Evolutionary conservation across 495 filamentous ascomycete species (phyloP).

Genomic region (Cercophora newfieldiana): DNA sequence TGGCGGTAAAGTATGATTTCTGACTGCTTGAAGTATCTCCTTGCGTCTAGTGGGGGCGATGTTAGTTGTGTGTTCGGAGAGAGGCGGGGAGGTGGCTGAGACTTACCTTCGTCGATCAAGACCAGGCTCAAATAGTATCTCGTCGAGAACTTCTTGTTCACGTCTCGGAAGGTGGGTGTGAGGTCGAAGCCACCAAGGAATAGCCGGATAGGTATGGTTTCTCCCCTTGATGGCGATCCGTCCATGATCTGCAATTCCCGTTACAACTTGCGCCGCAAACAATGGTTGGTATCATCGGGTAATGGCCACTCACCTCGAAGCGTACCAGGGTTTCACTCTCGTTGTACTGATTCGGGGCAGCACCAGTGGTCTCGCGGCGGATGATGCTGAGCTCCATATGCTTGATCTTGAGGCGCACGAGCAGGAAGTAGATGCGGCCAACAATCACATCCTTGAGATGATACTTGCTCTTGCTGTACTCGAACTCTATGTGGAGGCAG

Average conservation of each 20-base stretch:
- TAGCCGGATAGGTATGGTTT: slow-evolving; percentile 96
- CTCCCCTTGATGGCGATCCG: slow-evolving; percentile 92
- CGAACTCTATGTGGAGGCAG: slow-evolving; percentile 98
- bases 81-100: background rate
- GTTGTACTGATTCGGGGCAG: slow-evolving; percentile 99
- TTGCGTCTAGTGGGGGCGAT: slow-evolving; percentile 65
- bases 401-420: slow-evolving; percentile 98
- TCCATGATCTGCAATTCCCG: slow-evolving; percentile 83
- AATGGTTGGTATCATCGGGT: background rate
- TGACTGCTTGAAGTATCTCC: slow-evolving; percentile 98
- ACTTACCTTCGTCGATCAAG: slow-evolving; percentile 88
- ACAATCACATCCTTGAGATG: slow-evolving; percentile 99
- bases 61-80: background rate
- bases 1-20: slow-evolving; percentile 98
- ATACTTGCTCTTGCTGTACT: slow-evolving; percentile 99
- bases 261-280: background rate
- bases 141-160: slow-evolving; percentile 99
- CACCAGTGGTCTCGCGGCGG: slow-evolving; percentile 91
- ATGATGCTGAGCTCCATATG: slow-evolving; percentile 99
- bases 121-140: slow-evolving; percentile 97
- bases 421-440: slow-evolving; percentile 96
- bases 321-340: slow-evolving; percentile 97
- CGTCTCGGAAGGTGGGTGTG: slow-evolving; percentile 97
- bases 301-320: slow-evolving; percentile 73
- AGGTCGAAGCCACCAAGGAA: slow-evolving; percentile 98